Conservation (phyloP, 2,329 filamentous ascomycete species). For the Botrytis fragariae region DNA sequence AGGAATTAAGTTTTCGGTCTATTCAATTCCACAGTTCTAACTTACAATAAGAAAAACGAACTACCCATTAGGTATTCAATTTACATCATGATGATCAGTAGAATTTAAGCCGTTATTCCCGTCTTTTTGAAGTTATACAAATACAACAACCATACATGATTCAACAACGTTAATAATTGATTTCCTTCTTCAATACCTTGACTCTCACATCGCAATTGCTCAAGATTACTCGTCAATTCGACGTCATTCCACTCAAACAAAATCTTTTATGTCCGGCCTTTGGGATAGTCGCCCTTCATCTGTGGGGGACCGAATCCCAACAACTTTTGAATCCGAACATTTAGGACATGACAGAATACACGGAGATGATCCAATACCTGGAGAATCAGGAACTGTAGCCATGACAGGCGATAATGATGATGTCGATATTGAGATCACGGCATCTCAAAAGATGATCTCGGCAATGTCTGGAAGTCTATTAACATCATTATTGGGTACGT, state of each 20-base stretch:
- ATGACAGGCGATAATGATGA: slow-evolving; percentile 39
- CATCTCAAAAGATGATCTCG: slow-evolving; percentile 90
- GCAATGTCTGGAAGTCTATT: slow-evolving; percentile 87
- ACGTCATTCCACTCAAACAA: slow-evolving; percentile 18
- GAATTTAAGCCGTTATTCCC: neutral
- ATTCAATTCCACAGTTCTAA: neutral
- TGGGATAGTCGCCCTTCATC: slow-evolving; percentile 30
- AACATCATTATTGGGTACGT: slow-evolving; percentile 79
- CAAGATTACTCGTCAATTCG: neutral
- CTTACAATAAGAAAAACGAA: neutral
- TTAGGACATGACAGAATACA: slow-evolving; percentile 36
- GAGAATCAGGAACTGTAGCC: slow-evolving; percentile 31
- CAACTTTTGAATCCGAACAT: slow-evolving; percentile 24
- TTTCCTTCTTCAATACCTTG: neutral
- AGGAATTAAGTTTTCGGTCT: neutral
- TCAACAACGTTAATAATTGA: neutral
- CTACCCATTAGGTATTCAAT: neutral
- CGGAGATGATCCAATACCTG: slow-evolving; percentile 33
- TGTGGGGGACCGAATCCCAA: slow-evolving; percentile 27
- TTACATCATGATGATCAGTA: slow-evolving; percentile 4
- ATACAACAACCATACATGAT: neutral
- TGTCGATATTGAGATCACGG: slow-evolving; percentile 65
- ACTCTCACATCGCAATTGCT: neutral
- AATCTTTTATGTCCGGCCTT: slow-evolving; percentile 28
- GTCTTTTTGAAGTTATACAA: neutral